A percentile compares a stretch with the other conserved stretches of the same genome.
Evolutionary conservation across 2,329 filamentous ascomycete species (phyloP).

Genomic region (Cryphonectria radicalis): DNA sequence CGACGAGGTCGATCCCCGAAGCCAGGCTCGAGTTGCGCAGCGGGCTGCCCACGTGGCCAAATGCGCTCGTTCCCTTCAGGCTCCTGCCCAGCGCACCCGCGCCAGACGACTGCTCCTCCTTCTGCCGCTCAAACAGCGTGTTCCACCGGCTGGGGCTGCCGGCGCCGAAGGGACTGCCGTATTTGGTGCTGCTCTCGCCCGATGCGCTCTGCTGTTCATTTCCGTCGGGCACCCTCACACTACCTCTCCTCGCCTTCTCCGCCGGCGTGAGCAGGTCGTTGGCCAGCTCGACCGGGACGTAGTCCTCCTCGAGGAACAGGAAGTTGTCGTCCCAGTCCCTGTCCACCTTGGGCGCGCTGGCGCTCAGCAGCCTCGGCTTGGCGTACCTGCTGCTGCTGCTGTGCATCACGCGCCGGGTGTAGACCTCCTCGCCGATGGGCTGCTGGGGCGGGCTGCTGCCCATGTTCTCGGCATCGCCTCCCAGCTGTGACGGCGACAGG

Average conservation of each 20-base stretch:
- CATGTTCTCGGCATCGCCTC: slow-evolving; percentile 44
- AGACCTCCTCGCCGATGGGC: slow-evolving; percentile 62
- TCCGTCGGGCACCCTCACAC: slow-evolving; percentile 55
- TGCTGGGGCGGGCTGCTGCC: slow-evolving; percentile 55
- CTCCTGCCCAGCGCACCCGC: slow-evolving; percentile 36
- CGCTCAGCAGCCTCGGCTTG: slow-evolving; percentile 70
- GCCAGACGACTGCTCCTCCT: slow-evolving; percentile 56
- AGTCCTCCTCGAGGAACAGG: slow-evolving; percentile 81
- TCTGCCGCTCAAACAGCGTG: slow-evolving; percentile 62
- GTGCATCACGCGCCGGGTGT: slow-evolving; percentile 73
- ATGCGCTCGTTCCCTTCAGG: slow-evolving; percentile 56
- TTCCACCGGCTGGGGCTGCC: slow-evolving; percentile 66
- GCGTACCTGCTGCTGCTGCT: slow-evolving; percentile 61
- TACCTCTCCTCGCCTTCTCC: slow-evolving; percentile 68
- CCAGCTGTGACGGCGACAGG: slow-evolving; percentile 34
- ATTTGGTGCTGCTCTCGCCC: slow-evolving; percentile 59
- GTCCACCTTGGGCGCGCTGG: slow-evolving; percentile 69
- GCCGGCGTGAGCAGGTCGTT: slow-evolving; percentile 68
- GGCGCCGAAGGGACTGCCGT: slow-evolving; percentile 61
- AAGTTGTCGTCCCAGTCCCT: slow-evolving; percentile 71
- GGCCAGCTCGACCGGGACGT: slow-evolving; percentile 73
- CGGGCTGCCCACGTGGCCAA: slow-evolving; percentile 69
- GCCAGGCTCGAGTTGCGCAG: slow-evolving; percentile 66
- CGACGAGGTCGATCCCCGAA: slow-evolving; percentile 49
- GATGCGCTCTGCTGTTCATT: slow-evolving; percentile 26